Evolutionary conservation across 768 basidiomycete species (phyloP), one percentile per base, ranked within the genome.

Genomic region (Ephemerocybe angulata): DNA sequence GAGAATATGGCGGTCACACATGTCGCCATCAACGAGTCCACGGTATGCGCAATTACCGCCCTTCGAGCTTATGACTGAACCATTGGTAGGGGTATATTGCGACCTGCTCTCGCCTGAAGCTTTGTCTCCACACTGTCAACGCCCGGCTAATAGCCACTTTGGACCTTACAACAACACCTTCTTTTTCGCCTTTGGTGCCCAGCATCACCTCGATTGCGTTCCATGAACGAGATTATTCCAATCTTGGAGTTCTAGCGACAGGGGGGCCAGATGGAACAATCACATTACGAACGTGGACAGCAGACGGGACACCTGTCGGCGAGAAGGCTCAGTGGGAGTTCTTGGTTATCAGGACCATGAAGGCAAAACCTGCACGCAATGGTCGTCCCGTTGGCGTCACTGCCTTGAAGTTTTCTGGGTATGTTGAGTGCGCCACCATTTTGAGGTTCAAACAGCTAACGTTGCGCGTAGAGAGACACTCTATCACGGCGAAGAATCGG

Each of bases 91-190:
- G 94, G 11, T 87, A 90, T 67, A 86, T 96, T 51, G 92, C 91
- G 0, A 85, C 92, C 0, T 93, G 90, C 59, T 94, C 93, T 2
- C 68, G 76, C 24, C 69, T 77, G 1, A 82, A 82, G 52, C 68
- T 97, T 15, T 87, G 83, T 66, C 70, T 95, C 15, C 91, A 93
- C 68, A 96, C 92, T 0, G 79, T 96, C 71, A 96, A 96, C 63
- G 93, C 82, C 0, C 80, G 88, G 17, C 84, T 81, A 0, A 90
- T 97, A 58, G 85, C 85, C 0, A 78, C 76, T 12, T 67, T 93
- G 30, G 86, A 91, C 58, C 73, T 92, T 1, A 75, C 76, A 3
- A 69, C 66, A 3, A 70, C 75, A 22, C 67, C 78, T 21, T 69
- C 72, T 3, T 75, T 76, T 35, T 76, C 77, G 1, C 52, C 70